These are phyloP conservation scores for barley (Hordeum vulgare) DNA, from an alignment of 176 grass and related monocot species.

Conservation along the genomic window DNA sequence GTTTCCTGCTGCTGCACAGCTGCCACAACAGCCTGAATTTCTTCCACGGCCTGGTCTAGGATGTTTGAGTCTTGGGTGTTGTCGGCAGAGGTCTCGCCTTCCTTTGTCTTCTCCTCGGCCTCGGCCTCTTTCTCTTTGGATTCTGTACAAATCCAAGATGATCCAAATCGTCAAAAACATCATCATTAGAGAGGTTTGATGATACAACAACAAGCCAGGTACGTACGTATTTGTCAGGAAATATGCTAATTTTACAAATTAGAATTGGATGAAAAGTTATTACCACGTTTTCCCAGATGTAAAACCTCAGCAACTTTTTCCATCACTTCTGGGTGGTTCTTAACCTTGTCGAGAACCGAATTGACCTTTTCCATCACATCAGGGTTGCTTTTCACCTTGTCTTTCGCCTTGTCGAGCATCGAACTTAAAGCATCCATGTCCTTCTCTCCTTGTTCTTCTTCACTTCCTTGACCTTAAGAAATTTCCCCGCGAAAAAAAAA, in stretches of 20 bases:
- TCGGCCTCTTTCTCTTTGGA: constrained; percentile 21
- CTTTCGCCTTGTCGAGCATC: not conserved
- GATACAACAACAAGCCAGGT: not conserved
- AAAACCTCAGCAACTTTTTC: constrained; percentile 31
- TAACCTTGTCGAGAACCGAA: constrained; percentile 28
- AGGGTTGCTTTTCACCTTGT: constrained; percentile 38
- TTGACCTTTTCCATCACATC: constrained; percentile 27
- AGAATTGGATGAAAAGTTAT: not conserved
- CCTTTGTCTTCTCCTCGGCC: constrained; percentile 7
- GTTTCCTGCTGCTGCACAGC: constrained; percentile 20
- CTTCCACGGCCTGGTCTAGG: constrained; percentile 21
- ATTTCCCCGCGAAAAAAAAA: not conserved
- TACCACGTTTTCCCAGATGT: constrained; percentile 33
- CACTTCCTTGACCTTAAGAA: constrained; percentile 23
- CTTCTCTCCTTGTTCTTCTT: constrained; percentile 23
- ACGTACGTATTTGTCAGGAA: not conserved
- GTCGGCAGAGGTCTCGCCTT: not conserved
- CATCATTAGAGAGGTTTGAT: not conserved
- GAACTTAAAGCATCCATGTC: constrained; percentile 34
- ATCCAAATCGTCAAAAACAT: not conserved
- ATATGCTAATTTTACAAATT: not conserved
- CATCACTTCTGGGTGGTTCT: constrained; percentile 32
- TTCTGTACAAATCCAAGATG: not conserved
- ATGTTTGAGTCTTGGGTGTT: constrained; percentile 9
- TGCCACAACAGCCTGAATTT: constrained; percentile 31